Evolutionary conservation across 2,329 filamentous ascomycete genomes (phyloP), one percentile per base, ranked within the genome.

Genomic region (Fusarium verrucosum): DNA sequence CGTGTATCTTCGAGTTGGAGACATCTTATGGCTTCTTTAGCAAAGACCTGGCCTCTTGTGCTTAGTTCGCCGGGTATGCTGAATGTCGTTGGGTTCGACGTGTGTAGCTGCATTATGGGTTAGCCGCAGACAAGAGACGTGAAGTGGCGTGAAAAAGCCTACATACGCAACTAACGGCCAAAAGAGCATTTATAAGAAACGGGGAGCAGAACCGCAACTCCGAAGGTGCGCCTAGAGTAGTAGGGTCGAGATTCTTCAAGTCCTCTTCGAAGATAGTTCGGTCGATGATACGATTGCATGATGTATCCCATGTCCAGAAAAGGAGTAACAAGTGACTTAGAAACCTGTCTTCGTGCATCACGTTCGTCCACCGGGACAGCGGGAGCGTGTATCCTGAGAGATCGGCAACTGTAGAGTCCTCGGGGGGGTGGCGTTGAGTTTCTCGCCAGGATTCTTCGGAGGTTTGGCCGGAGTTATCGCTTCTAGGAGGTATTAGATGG

Each of bases 141-240:
- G 5, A n/a, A 36, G 7, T 8, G 4, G 7, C n/a, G 10, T 7
- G 32, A 4, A 7, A 26, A 26, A 19, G 57, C 37, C 37, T 49
- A 58, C 62, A 58, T 57, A 65, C 62, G 25, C 62, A 65, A 20
- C 62, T 58, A n/a, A 65, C 56, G 22, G 62, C 62, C 32, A 65
- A 52, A 17, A 65, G n/a, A 13, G 61, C 62, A 47, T 65, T 65
- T n/a, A 62, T 50, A 5, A 65, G 56, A 43, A 65, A 65, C 14
- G 61, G 56, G 5, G 62, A 65, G 32, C 62, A 65, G 36, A 65
- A 65, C n/a, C 49, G 37, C 2, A 65, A 42, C 10, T 45, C 32
- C 20, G 36, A 36, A n/a, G 61, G 33, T 8, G 32, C 19, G 25
- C 49, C 13, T 7, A 9, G 7, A 7, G 26, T 22, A 2, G 25